Evolutionary conservation across 257 asterid species (phyloP), one percentile per base, ranked within the genome.

Genomic region (Primulina eburnea): DNA sequence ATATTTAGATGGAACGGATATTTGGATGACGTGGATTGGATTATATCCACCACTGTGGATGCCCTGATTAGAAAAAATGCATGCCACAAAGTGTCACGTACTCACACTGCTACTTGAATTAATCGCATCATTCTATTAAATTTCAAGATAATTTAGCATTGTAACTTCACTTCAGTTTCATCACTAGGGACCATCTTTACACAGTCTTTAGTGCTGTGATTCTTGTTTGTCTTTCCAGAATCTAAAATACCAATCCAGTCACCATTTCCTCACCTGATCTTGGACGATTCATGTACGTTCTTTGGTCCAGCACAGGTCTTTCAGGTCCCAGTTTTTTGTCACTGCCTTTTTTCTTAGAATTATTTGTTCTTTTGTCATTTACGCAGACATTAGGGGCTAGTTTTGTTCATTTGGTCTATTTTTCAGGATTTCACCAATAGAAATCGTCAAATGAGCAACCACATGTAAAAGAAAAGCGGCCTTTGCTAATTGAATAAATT

Each of bases 151-250:
- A 17, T 80, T 78, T 65, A 76, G 67, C 53, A 70, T 59, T 64
- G 33, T 69, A 61, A 69, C 69, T 73, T 69, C 74, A 56, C 69
- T 59, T 16, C 7, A 5, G 1, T 61, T 57, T 55, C 52, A 35
- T 57, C 28, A 8, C 21, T 50, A 20, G 26, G 38, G 68, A 16
- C 32, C 38, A 29, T 34, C 47, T 47, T 50, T 6, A 1, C 12
- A 60, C 50, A 24, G 35, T 34, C 64, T 52, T 24, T 14, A 21
- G 65, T 73, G 56, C 58, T n/a, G 47, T 60, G 60, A 68, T 24
- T 73, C 73, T 71, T 70, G 60, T 47, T 67, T 64, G 64, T 65
- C 76, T 60, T 68, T 67, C 58, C 32, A 43, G 79, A 73, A 79
- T 79, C 78, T 53, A 65, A 71, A 72, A 73, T 50, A 20, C 57